These are phyloP conservation scores for Vicia sativa DNA, from an alignment of 306 rosid genomes.

Conservation along the genomic window DNA sequence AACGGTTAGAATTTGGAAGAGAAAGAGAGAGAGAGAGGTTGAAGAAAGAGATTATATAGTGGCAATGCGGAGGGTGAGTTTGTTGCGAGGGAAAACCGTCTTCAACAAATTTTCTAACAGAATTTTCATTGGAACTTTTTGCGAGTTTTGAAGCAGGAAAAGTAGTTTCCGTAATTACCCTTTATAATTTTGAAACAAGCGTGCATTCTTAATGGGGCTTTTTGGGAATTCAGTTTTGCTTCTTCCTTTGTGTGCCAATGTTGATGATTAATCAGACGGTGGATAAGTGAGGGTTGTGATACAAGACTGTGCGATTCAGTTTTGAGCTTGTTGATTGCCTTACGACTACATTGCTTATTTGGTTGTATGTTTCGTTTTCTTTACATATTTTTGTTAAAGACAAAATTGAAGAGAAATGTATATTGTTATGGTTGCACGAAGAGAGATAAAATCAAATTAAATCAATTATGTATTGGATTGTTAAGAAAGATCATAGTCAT, in stretches of 20 bases:
- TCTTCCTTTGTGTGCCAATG: background rate
- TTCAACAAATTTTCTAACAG: constrained; percentile 46
- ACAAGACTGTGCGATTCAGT: no score
- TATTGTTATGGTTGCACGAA: no score
- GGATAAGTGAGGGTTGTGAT: no score
- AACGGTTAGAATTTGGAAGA: constrained; percentile 15
- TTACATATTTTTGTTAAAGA: no score
- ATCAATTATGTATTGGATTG: no score
- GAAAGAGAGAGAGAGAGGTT: constrained; percentile 37
- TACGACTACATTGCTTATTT: no score
- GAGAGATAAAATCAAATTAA: no score
- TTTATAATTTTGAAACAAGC: background rate
- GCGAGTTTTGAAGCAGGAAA: background rate
- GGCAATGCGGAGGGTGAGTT: constrained; percentile 19
- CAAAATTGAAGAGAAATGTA: no score
- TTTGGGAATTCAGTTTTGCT: background rate
- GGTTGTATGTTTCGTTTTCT: no score
- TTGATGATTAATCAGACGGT: no score
- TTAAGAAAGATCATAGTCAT: no score
- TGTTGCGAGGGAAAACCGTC: constrained; percentile 48
- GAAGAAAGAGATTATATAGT: constrained; percentile 38
- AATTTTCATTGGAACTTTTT: background rate
- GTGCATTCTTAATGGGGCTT: background rate
- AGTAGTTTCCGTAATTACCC: constrained; percentile 27
- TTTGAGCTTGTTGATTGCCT: no score